These are phyloP conservation scores for Mycothermus thermophilus DNA, from an alignment of 495 filamentous ascomycete genomes.

Conservation along the genomic window DNA sequence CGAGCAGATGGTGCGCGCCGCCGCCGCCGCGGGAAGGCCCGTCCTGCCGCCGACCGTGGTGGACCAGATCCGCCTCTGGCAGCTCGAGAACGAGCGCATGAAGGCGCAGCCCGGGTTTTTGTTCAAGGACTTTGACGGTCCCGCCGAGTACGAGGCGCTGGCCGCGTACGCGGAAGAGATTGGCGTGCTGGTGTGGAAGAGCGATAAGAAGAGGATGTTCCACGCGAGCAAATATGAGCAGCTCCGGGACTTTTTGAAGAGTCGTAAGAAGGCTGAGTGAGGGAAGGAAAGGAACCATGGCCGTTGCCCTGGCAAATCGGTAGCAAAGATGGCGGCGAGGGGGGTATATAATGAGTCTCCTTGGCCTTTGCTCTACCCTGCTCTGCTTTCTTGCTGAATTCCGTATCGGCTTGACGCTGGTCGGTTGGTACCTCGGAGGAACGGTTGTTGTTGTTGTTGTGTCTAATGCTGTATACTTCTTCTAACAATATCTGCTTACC, in stretches of 20 bases:
- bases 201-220: constrained; percentile 61
- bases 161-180: constrained; percentile 76
- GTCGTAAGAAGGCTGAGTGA: constrained; percentile 35
- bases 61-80: constrained; percentile 95
- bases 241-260: constrained; percentile 63
- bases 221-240: constrained; percentile 82
- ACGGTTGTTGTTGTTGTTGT: too few species aligned
- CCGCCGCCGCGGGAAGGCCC: constrained; percentile 39
- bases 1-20: constrained; percentile 67
- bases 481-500: too few species aligned
- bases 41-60: constrained; percentile 88
- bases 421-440: too few species aligned
- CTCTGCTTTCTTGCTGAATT: too few species aligned
- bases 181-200: constrained; percentile 83
- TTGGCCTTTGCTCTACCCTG: too few species aligned
- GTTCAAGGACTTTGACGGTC: constrained; percentile 72
- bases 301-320: too few species aligned
- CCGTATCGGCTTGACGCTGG: too few species aligned
- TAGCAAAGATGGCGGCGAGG: not conserved
- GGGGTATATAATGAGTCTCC: not conserved
- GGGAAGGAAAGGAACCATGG: constrained; percentile 2
- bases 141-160: constrained; percentile 62
- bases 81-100: constrained; percentile 91
- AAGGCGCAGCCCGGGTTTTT: constrained; percentile 66
- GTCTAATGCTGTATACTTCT: too few species aligned